These are phyloP conservation scores for Zalerion maritima DNA, from an alignment of 495 filamentous ascomycete species.

Conservation along the genomic window DNA sequence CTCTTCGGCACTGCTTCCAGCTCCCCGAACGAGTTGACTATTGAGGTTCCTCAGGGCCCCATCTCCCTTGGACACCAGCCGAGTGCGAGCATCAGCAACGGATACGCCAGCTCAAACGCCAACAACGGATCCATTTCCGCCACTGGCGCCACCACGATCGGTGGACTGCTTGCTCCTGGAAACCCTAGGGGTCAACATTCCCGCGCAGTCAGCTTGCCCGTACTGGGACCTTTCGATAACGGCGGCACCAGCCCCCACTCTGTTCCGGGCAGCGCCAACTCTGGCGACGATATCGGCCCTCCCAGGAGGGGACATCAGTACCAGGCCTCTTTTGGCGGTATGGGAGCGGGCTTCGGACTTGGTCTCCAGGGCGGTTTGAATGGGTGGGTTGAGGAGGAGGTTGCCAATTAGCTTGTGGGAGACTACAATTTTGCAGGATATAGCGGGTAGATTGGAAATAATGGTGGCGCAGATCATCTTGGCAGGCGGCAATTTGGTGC, in stretches of 20 bases:
- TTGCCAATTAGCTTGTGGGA: conserved; percentile 24
- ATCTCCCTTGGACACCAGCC: conserved; percentile 43
- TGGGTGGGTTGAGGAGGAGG: conserved; percentile 43
- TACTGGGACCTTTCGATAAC: conserved; percentile 38
- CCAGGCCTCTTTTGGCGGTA: conserved; percentile 38
- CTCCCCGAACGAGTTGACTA: conserved; percentile 34
- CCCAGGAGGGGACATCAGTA: conserved; percentile 37
- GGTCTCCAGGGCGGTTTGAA: conserved; percentile 37
- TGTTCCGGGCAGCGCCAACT: conserved; percentile 23
- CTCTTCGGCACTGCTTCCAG: conserved; percentile 43
- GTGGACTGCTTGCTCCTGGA: conserved; percentile 61
- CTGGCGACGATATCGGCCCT: conserved; percentile 16
- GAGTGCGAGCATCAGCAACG: conserved; percentile 45
- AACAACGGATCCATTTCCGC: conserved; percentile 29
- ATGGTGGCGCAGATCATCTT: no score
- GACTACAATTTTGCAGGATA: no score
- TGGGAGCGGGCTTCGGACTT: conserved; percentile 33
- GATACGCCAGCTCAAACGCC: conserved; percentile 32
- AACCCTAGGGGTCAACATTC: conserved; percentile 58
- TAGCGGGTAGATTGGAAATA: no score
- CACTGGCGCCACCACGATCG: conserved; percentile 50
- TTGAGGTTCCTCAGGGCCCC: conserved; percentile 42
- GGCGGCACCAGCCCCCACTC: conserved; percentile 31
- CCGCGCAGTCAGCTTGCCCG: conserved; percentile 73
- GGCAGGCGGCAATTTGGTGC: no score